Base-by-base conservation (phyloP, 495 filamentous ascomycete species). In the Tetracladium marchalianum region DNA sequence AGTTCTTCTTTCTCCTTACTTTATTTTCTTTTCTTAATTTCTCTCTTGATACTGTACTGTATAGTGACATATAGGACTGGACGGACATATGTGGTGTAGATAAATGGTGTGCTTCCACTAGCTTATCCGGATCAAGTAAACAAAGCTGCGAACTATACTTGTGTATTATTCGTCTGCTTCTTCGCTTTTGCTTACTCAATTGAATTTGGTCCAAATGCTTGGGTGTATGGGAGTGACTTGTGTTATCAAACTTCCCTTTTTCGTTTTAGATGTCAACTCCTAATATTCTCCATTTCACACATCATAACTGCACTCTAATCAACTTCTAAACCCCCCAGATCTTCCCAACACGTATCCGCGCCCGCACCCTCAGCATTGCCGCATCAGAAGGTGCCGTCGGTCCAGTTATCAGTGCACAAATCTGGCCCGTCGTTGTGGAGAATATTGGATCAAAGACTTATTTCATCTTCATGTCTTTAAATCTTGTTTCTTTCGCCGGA, bases 281-380 rank as follows among this genome's bases (percentile, higher is more conserved):
- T 88, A 87, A 53, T 82, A 80, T 22, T 87, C 82, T 62, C 79
- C 73, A 22, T 84, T 77, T 79, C 79, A 78, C 0, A 73, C 73
- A 19, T 81, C 77, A 41, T 81, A 73, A 47, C 80, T 77, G 78
- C 69, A 78, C 50, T 77, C 82, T 27, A 7, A 27, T 27, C 22
- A 7, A 7, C 7, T 27, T 27, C 22, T 27, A 27, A 27, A n/a
- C n/a, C n/a, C n/a, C n/a, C 56, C 71, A 84, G 60, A 70, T 84
- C 57, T 77, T 79, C 66, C 75, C 82, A 13, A 67, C 81, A 19
- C 68, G 76, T 53, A 75, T 75, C 44, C 72, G 81, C 59, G 70
- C 73, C 40, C 75, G 73, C 57, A 78, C 47, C 16, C 47, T 56
- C 41, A 60, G 56, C 27, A 47, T 62, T 17, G 36, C 41, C 16